These are phyloP conservation scores for Penicillium desertorum DNA, from an alignment of 495 filamentous ascomycete genomes.

Conservation along the genomic window DNA sequence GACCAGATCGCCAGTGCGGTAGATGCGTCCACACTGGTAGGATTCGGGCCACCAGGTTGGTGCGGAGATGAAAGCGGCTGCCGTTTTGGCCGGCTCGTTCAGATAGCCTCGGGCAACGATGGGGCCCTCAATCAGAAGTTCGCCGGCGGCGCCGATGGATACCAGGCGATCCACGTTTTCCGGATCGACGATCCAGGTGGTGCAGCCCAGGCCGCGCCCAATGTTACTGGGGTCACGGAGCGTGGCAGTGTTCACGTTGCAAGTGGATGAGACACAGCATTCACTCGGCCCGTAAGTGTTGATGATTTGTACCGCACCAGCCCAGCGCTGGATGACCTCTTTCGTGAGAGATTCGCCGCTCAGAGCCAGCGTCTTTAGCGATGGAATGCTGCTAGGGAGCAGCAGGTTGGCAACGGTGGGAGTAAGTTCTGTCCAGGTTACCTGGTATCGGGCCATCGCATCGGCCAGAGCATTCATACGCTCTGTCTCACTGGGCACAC, in stretches of 20 bases:
- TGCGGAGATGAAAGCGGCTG: constrained; percentile 28
- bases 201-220: constrained; percentile 29
- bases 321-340: constrained; percentile 39
- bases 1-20: constrained; percentile 51
- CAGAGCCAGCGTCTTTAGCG: constrained; percentile 23
- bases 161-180: constrained; percentile 26
- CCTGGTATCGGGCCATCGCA: constrained; percentile 20
- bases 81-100: constrained; percentile 36
- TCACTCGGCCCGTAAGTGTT: constrained; percentile 30
- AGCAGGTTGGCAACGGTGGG: constrained; percentile 9
- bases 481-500: constrained; percentile 28
- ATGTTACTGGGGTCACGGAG: constrained; percentile 30
- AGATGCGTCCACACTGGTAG: constrained; percentile 17
- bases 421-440: constrained; percentile 11
- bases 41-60: constrained; percentile 12
- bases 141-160: constrained; percentile 41
- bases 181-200: constrained; percentile 45
- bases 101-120: constrained; percentile 45
- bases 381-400: constrained; percentile 12
- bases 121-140: constrained; percentile 47
- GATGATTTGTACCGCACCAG: constrained; percentile 19
- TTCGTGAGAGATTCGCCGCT: constrained; percentile 21
- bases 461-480: constrained; percentile 13
- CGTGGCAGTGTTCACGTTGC: background rate
- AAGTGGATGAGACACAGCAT: constrained; percentile 11